Evolutionary conservation across 2,329 filamentous ascomycete species (phyloP).

Genomic region (Fusarium pilosicola): DNA sequence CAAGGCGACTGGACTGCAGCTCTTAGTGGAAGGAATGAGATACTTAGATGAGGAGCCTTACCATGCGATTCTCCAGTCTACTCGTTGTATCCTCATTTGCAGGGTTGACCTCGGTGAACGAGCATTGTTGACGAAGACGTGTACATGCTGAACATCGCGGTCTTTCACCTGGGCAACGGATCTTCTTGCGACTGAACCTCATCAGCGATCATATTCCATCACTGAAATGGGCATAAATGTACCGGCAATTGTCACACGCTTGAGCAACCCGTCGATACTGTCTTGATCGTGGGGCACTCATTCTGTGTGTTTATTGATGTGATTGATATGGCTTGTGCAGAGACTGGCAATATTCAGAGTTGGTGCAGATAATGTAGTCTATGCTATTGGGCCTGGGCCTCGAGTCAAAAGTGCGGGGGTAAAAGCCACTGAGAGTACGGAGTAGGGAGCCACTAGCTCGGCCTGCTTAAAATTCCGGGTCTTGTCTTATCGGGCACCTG

Average conservation of each 20-base stretch:
- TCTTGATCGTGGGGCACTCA: conserved; percentile 15
- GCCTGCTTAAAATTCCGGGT: conserved; percentile 2
- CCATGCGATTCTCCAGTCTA: not conserved
- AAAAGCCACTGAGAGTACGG: not conserved
- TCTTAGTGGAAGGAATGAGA: not conserved
- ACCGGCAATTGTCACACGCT: conserved; percentile 30
- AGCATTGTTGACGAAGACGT: conserved; percentile 15
- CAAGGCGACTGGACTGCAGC: conserved; percentile 6
- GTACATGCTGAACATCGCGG: conserved; percentile 28
- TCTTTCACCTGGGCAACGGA: conserved; percentile 27
- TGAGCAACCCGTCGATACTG: conserved; percentile 23
- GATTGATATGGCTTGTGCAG: not conserved
- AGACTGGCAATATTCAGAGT: too few species aligned
- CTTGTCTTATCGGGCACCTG: not conserved
- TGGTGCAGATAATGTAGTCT: not conserved
- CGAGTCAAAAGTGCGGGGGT: not conserved
- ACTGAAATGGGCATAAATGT: fast-evolving
- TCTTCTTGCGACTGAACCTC: conserved; percentile 16
- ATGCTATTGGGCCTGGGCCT: not conserved
- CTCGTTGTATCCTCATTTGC: not conserved
- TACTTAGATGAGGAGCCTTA: fast-evolving
- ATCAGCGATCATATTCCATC: not conserved
- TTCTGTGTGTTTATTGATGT: not conserved
- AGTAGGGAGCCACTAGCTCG: not conserved
- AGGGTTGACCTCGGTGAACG: not conserved